phyloP scores from a whole-genome alignment of 202 grass and related monocot genomes.

The Digitaria exilis region DNA sequence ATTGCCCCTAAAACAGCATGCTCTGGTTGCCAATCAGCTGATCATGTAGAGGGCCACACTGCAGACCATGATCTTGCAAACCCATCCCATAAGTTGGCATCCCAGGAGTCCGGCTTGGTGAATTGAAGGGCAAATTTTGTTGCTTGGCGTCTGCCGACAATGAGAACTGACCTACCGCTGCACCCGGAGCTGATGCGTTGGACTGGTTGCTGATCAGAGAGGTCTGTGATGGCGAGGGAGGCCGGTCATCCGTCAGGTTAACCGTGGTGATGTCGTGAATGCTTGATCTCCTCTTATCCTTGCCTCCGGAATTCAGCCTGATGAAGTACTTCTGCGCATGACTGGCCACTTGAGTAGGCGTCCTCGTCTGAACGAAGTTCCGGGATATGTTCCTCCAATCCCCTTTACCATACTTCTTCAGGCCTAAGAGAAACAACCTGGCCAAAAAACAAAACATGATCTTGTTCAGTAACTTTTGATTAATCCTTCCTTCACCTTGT shows the following conservation, averaged over 20 bases:
- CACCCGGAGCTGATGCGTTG: conserved; percentile 7
- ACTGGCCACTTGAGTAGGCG: conserved; percentile 95
- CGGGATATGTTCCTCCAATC: conserved; percentile 95
- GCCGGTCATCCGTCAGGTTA: conserved; percentile 58
- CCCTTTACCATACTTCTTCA: conserved; percentile 85
- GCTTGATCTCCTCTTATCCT: conserved; percentile 93
- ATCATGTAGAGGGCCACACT: conserved; percentile 55
- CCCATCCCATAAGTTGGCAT: conserved; percentile 43
- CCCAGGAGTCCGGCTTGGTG: conserved; percentile 28
- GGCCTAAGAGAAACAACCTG: conserved; percentile 84
- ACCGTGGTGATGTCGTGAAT: conserved; percentile 94
- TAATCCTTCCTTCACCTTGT: not conserved
- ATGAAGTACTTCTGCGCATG: conserved; percentile 98
- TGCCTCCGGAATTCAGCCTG: conserved; percentile 78
- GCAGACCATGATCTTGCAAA: conserved; percentile 51
- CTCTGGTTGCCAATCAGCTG: conserved; percentile 35
- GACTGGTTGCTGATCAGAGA: conserved; percentile 53
- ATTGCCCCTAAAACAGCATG: conserved; percentile 42
- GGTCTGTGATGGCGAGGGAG: conserved; percentile 57
- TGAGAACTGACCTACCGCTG: conserved; percentile 29
- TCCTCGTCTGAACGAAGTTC: conserved; percentile 76
- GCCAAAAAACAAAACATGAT: conserved; percentile 33
- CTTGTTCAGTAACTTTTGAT: conserved; percentile 33
- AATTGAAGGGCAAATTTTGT: conserved; percentile 38
- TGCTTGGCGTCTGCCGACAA: conserved; percentile 34